Conservation (phyloP, 306 rosid species). For the Notholithocarpus densiflorus region DNA sequence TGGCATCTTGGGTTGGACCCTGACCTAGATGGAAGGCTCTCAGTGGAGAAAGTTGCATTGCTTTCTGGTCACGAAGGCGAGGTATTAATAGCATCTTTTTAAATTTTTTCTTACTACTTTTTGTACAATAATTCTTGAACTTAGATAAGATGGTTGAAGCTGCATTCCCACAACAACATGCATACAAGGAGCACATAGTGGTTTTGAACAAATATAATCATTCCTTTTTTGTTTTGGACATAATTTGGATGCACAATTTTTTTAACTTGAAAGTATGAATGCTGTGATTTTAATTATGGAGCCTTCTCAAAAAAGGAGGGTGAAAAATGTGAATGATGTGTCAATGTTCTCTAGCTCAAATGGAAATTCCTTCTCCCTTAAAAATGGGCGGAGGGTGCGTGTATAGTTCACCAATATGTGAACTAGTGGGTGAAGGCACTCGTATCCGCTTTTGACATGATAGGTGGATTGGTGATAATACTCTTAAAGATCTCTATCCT, state of each 20-base stretch:
- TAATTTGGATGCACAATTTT: background rate
- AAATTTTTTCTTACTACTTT: background rate
- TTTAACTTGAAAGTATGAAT: background rate
- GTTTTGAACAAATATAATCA: background rate
- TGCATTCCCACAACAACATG: slow-evolving; percentile 2
- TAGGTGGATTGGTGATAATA: too few species aligned
- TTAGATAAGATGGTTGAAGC: background rate
- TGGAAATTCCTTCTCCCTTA: too few species aligned
- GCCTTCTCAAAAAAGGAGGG: background rate
- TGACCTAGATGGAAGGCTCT: slow-evolving; percentile 70
- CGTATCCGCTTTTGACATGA: too few species aligned
- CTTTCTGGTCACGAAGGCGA: slow-evolving; percentile 69
- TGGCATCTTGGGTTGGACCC: slow-evolving; percentile 89
- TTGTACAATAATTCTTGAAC: slow-evolving; percentile 5
- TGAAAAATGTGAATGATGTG: background rate
- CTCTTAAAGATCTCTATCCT: too few species aligned
- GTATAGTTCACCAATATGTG: too few species aligned
- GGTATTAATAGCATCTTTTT: slow-evolving; percentile 41
- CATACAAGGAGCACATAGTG: background rate
- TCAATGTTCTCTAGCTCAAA: too few species aligned
- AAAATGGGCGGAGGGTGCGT: too few species aligned
- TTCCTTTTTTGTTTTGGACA: background rate
- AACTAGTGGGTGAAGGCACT: too few species aligned
- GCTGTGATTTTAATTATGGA: background rate
- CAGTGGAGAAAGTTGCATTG: slow-evolving; percentile 59